phyloP scores from a whole-genome alignment of 371 early-diverging fungal genomes.

The Mucor circinelloides region DNA sequence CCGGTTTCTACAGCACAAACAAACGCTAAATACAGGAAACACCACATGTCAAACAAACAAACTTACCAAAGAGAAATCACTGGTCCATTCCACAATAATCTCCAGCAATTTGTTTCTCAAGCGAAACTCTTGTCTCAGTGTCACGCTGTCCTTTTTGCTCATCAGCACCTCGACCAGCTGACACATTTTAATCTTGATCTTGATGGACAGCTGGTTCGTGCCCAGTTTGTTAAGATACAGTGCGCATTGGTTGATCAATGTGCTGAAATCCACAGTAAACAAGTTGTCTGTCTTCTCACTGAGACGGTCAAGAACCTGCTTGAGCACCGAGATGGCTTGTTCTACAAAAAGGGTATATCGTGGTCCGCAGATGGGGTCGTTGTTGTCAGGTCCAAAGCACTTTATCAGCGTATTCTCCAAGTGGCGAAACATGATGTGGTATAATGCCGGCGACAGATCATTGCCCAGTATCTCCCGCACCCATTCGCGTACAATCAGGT shows the following conservation, averaged over 20 bases:
- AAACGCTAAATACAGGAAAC: neutral
- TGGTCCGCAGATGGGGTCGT: conserved; percentile 69
- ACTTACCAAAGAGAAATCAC: conserved; percentile 64
- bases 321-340: conserved; percentile 81
- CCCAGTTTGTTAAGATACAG: conserved; percentile 75
- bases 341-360: conserved; percentile 85
- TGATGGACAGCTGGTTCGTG: conserved; percentile 54
- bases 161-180: conserved; percentile 81
- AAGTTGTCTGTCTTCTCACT: conserved; percentile 61
- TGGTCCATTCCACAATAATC: conserved; percentile 83
- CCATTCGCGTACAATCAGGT: conserved; percentile 81
- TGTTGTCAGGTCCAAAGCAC: conserved; percentile 69
- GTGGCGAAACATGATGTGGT: conserved; percentile 75
- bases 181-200: conserved; percentile 80
- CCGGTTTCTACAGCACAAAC: conserved; percentile 22
- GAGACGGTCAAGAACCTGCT: conserved; percentile 75
- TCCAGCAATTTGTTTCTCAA: conserved; percentile 80
- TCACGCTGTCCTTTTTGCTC: conserved; percentile 72
- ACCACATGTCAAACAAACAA: neutral
- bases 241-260: conserved; percentile 72
- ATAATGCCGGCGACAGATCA: conserved; percentile 78
- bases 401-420: conserved; percentile 65
- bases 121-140: conserved; percentile 78
- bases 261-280: conserved; percentile 76
- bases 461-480: conserved; percentile 83